These are phyloP conservation scores for Fraxinus floribunda DNA, from an alignment of 305 asterid species.

Conservation along the genomic window DNA sequence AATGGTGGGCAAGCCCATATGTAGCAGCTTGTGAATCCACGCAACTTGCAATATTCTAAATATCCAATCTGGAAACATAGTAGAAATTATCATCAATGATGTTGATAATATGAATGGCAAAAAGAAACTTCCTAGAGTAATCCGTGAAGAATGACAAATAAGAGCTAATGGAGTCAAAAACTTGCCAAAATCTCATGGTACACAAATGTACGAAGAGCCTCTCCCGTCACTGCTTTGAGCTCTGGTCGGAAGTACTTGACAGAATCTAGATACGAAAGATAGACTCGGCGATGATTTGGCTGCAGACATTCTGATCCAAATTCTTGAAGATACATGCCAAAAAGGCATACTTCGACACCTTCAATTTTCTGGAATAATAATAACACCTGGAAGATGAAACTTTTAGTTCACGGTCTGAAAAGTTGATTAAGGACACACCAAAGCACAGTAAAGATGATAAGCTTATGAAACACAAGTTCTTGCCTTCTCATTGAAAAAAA, in stretches of 20 bases:
- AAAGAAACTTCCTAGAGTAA: background rate
- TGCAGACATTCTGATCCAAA: conserved; percentile 95
- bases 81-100: conserved; percentile 25
- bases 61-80: conserved; percentile 71
- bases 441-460: background rate
- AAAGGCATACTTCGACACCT: conserved; percentile 97
- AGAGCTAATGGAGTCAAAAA: conserved; percentile 25
- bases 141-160: background rate
- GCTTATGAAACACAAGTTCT: background rate
- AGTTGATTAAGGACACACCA: background rate
- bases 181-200: conserved; percentile 96
- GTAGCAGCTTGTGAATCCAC: conserved; percentile 96
- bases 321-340: conserved; percentile 99
- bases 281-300: conserved; percentile 96
- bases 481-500: conserved; percentile 7
- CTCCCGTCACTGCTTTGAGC: conserved; percentile 84
- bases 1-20: conserved; percentile 98
- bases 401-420: conserved; percentile 22
- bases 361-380: conserved; percentile 91
- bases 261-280: conserved; percentile 94
- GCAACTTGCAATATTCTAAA: conserved; percentile 84
- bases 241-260: conserved; percentile 98
- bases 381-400: conserved; percentile 60
- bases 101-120: conserved; percentile 8
- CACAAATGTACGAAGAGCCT: conserved; percentile 94